Conservation (phyloP, 2,329 filamentous ascomycete species). For the Cercospora zeina region DNA sequence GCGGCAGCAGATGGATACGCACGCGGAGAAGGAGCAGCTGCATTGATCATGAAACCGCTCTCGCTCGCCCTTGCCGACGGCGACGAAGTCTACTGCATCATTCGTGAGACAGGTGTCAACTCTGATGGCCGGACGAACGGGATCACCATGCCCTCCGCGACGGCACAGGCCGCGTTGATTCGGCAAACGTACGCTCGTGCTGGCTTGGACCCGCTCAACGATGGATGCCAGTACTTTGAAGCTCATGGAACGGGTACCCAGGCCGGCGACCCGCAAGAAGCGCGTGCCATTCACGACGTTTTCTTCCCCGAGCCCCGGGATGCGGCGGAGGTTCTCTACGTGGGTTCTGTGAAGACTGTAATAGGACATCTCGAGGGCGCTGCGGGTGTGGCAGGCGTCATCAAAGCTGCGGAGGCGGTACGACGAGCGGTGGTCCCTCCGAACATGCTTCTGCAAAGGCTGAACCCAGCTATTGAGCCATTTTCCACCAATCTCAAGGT, state of each 20-base stretch:
- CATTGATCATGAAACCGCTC: constrained; percentile 37
- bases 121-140: constrained; percentile 41
- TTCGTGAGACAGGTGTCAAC: constrained; percentile 41
- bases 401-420: constrained; percentile 38
- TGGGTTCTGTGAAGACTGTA: constrained; percentile 40
- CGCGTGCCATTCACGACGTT: constrained; percentile 6
- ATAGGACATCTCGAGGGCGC: constrained; percentile 54
- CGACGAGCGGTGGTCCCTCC: constrained; percentile 11
- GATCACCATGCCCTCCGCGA: constrained; percentile 38
- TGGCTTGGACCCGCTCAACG: constrained; percentile 17
- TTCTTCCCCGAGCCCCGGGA: neutral
- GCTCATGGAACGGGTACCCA: constrained; percentile 24
- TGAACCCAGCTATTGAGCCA: constrained; percentile 35
- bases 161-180: constrained; percentile 23
- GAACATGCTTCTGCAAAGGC: constrained; percentile 30
- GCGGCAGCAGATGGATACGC: constrained; percentile 41
- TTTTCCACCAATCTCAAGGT: constrained; percentile 25
- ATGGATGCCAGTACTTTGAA: constrained; percentile 17
- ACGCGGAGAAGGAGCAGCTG: constrained; percentile 44
- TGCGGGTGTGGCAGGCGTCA: constrained; percentile 52
- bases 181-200: constrained; percentile 6
- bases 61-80: constrained; percentile 31
- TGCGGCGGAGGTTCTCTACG: no score
- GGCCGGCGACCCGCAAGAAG: constrained; percentile 19
- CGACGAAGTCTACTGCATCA: constrained; percentile 41